Conservation (phyloP, 192 early-diverging fungal genomes). For the Physocladia obscura region DNA sequence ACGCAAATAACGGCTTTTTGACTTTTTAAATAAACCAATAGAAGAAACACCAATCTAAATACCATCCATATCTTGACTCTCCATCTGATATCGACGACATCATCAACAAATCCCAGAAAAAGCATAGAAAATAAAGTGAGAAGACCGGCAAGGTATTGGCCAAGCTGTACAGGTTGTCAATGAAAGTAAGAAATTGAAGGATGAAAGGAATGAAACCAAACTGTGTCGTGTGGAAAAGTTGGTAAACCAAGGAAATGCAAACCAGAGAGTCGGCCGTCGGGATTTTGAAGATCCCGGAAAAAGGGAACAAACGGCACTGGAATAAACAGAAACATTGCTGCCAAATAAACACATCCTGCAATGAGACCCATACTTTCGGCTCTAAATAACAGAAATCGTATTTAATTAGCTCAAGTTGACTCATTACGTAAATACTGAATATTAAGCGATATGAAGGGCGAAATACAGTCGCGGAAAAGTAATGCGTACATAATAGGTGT, state of each 20-base stretch:
- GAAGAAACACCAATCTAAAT: not conserved
- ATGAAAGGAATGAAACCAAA: constrained; percentile 21
- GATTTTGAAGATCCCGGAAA: constrained; percentile 48
- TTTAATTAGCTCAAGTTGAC: not conserved
- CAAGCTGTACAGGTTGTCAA: constrained; percentile 54
- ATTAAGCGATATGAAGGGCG: not conserved
- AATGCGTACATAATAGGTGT: constrained; percentile 69
- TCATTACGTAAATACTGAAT: not conserved
- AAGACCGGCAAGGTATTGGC: constrained; percentile 87
- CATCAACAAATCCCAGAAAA: constrained; percentile 96
- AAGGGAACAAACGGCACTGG: constrained; percentile 90
- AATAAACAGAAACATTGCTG: constrained; percentile 86
- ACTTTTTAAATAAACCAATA: not conserved
- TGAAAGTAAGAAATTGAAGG: not conserved
- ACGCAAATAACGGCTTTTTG: constrained; percentile 74
- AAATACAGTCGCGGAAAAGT: not conserved
- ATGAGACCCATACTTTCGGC: constrained; percentile 94
- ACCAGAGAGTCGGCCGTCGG: constrained; percentile 30
- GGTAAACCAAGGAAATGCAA: constrained; percentile 37
- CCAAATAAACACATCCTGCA: constrained; percentile 83
- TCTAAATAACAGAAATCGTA: constrained; percentile 44
- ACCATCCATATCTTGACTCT: constrained; percentile 87
- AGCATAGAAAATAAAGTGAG: constrained; percentile 94
- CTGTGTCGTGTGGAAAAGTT: constrained; percentile 72
- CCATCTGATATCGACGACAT: constrained; percentile 95